Evolutionary conservation across 1,284 basidiomycete genomes (phyloP), one percentile per base, ranked within the genome.

Genomic region (Coriolopsis trogii): DNA sequence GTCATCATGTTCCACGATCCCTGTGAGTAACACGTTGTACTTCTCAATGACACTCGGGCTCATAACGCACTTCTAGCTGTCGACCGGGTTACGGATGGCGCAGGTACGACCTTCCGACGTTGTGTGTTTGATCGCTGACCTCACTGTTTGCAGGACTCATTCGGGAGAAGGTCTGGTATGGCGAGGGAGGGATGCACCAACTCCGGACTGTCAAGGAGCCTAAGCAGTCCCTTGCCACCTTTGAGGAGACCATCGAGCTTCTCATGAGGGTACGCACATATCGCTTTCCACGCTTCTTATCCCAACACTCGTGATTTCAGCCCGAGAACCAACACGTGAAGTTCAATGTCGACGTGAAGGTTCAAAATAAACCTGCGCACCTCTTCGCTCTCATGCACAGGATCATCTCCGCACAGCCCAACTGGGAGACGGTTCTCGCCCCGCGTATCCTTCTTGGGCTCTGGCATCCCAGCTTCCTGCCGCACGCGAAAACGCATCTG

Each of bases 1-100:
- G 89, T 98, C 44, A 74, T 98, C 59, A 95, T 98, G 92, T 97
- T 96, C 73, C 95, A 98, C 71, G 95, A 98, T 72, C 91, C 93
- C 24, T 83, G 89, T 88, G 61, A 66, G 84, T 67, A 18, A 50
- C 40, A 30, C 4, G 13, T 54, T 68, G n/a, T 20, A 13, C 26
- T 40, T 12, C 33, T 28, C 45, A 38, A 40, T 39, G 46, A 24
- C 41, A 20, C 13, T 16, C 33, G 29, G 30, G 56, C 60, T 42
- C 50, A 51, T 38, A n/a, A 4, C 9, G 3, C 9, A 8, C 45
- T 36, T 38, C 23, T 64, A 90, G 88, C 76, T 42, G 70, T 91
- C 56, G 76, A 79, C 55, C 73, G 89, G 61, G 90, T 87, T 8
- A 91, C 85, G 21, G 77, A 85, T 63, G 85, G 81, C 28, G 76